Conservation (phyloP, 2,329 filamentous ascomycete genomes). For the Aspergillus proliferans region DNA sequence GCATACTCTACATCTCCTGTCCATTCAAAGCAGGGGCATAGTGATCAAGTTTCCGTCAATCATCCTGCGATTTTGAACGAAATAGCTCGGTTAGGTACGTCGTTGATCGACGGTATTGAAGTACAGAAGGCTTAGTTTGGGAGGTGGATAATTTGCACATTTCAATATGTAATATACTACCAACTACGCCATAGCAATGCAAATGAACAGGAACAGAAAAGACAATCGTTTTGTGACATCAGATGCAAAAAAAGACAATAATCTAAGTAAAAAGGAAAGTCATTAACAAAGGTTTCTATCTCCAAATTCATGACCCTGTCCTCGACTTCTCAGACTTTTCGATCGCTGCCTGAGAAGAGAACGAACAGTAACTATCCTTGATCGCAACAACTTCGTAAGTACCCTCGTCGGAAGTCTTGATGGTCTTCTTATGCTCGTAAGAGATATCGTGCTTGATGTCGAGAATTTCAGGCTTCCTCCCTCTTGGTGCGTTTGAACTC, state of each 20-base stretch:
- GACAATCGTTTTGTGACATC: background rate
- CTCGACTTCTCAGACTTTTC: conserved; percentile 41
- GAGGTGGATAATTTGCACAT: conserved; percentile 4
- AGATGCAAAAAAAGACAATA: conserved; percentile 6
- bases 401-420: conserved; percentile 85
- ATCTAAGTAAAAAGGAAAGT: conserved; percentile 4
- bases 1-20: conserved; percentile 30
- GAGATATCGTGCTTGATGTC: conserved; percentile 87
- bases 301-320: conserved; percentile 10
- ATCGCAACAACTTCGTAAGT: conserved; percentile 97
- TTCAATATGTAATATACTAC: conserved; percentile 10
- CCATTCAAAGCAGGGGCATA: conserved; percentile 8
- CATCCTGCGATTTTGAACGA: conserved; percentile 38
- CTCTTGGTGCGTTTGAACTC: conserved; percentile 74
- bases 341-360: conserved; percentile 63
- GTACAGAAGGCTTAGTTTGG: conserved; percentile 24
- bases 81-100: conserved; percentile 47
- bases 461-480: conserved; percentile 70
- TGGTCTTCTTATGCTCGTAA: conserved; percentile 71
- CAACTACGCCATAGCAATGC: conserved; percentile 29
- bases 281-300: conserved; percentile 11
- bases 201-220: conserved; percentile 3
- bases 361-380: conserved; percentile 87
- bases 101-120: conserved; percentile 64
- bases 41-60: conserved; percentile 30